Evolutionary conservation across 2,329 filamentous ascomycete genomes (phyloP), one percentile per base, ranked within the genome.

Genomic region (Basipetospora chlamydospora): DNA sequence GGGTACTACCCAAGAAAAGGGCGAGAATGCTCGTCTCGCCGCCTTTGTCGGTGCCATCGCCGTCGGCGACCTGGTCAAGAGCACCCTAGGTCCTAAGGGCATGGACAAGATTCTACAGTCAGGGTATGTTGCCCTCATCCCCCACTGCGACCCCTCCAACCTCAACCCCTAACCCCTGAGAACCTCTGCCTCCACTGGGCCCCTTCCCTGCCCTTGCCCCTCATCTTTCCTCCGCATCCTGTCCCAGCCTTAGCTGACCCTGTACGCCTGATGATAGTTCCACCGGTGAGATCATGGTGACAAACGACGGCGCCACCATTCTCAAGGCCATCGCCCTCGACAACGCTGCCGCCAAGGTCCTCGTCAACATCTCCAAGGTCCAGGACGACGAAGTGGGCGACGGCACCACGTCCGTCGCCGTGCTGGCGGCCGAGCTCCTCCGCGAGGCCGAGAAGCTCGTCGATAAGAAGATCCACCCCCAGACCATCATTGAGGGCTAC

Each of bases 91-190:
- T 6, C 90, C 90, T 26, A 96, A 96, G 67, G 90, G 90, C 49
- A 96, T 96, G 87, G 90, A 96, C 69, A 95, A 94, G 69, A 94
- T 94, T 57, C 67, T 93, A 55, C 86, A 93, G 60, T 94, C 86
- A 57, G 87, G 84, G 81, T 90, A 75, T 45, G 80, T 73, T 41
- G 38, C 33, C 28, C 26, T 49, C 45, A 41, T 34, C 35, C 42
- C 28, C 28, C n/a, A n/a, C n/a, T n/a, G n/a, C n/a, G n/a, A n/a
- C n/a, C n/a, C n/a, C n/a, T n/a, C n/a, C n/a, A n/a, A n/a, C n/a
- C n/a, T n/a, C n/a, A n/a, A n/a, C n/a, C n/a, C n/a, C n/a, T n/a
- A n/a, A n/a, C n/a, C n/a, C n/a, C n/a, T n/a, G n/a, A n/a, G n/a
- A n/a, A n/a, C n/a, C n/a, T n/a, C n/a, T n/a, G n/a, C n/a, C n/a